These are phyloP conservation scores for Huntiella omanensis DNA, from an alignment of 2,329 filamentous ascomycete species.

Conservation along the genomic window DNA sequence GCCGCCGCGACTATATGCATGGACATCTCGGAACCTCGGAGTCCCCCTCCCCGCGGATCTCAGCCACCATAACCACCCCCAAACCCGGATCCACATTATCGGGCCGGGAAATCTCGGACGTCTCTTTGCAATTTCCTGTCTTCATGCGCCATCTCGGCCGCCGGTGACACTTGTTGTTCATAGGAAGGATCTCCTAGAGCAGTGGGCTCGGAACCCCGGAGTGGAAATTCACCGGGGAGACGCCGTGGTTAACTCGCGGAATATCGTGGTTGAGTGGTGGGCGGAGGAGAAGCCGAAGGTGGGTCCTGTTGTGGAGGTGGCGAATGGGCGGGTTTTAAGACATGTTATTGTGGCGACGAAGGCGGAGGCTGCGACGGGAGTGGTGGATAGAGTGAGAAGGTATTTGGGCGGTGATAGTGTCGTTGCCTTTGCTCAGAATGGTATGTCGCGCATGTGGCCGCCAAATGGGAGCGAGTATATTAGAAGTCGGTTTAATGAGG, in stretches of 20 bases:
- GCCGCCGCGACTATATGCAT: conserved; percentile 10
- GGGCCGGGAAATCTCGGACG: conserved; percentile 68
- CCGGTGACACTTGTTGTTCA: conserved; percentile 70
- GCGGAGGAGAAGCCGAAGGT: conserved; percentile 23
- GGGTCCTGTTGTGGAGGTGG: conserved; percentile 23
- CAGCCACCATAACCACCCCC: not conserved
- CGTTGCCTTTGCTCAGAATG: conserved; percentile 73
- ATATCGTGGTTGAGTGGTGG: conserved; percentile 36
- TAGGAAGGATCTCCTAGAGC: conserved; percentile 27
- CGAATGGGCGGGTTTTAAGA: conserved; percentile 29
- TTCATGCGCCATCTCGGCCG: conserved; percentile 38
- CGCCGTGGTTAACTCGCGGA: conserved; percentile 16
- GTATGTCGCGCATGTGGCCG: conserved; percentile 52
- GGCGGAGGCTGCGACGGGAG: conserved; percentile 45
- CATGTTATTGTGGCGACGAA: conserved; percentile 70
- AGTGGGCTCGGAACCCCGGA: conserved; percentile 27
- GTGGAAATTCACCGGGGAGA: conserved; percentile 25
- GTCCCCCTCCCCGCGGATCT: conserved; percentile 1
- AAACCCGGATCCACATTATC: conserved; percentile 49
- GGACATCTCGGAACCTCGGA: conserved; percentile 9
- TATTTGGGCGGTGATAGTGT: conserved; percentile 48
- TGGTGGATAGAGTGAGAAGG: conserved; percentile 35
- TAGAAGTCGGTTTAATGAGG: conserved; percentile 20
- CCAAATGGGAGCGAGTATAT: conserved; percentile 28
- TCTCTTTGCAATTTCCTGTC: conserved; percentile 57